Base-by-base conservation (phyloP, 257 asterid genomes). In the Solanum neorickii region DNA sequence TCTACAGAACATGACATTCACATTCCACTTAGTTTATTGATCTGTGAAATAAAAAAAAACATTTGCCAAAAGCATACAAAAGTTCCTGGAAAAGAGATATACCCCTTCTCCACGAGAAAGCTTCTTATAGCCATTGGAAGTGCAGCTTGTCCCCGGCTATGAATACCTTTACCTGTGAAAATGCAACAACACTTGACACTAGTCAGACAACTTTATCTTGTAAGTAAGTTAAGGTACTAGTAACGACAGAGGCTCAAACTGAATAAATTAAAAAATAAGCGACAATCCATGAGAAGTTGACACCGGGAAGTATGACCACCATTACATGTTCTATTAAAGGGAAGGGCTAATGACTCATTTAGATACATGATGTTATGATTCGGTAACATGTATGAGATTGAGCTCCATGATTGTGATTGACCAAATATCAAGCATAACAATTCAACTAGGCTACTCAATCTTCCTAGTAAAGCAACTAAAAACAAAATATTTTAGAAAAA, bases 121-220 rank as follows among this genome's bases (percentile, higher is more conserved):
- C 92, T 91, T 91, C 95, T 95, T 86, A 95, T 84, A 56, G 96
- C 95, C 42, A 95, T 76, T 31, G 98, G 99, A 84, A 96, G 95
- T 33, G 98, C 92, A 91, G 97, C 95, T 87, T 90, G 93, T 86
- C 96, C 98, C 84, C 92, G 92, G 89, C 99, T 95, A 87, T 96
- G 98, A 85, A 91, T 96, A 65, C 99, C 99, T 88, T 91, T 95
- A 82, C 99, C 98, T 96, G 97, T 83, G 37, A 70, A 15, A 83
- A 70, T 27, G 84, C 52, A 77, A 78, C 25, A 37, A 21, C 69
- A 33, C 69, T 33, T 39, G 82, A 37, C 86, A 23, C 69, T 23
- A 75, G 12, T 37, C 73, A 18, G 39, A 13, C 31, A 6, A 23
- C 33, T 20, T 66, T 25, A 70, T 29, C 9, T 10, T 72, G 35